Base-by-base conservation (phyloP, 2,329 filamentous ascomycete genomes). In the Bipolaris gigantea region DNA sequence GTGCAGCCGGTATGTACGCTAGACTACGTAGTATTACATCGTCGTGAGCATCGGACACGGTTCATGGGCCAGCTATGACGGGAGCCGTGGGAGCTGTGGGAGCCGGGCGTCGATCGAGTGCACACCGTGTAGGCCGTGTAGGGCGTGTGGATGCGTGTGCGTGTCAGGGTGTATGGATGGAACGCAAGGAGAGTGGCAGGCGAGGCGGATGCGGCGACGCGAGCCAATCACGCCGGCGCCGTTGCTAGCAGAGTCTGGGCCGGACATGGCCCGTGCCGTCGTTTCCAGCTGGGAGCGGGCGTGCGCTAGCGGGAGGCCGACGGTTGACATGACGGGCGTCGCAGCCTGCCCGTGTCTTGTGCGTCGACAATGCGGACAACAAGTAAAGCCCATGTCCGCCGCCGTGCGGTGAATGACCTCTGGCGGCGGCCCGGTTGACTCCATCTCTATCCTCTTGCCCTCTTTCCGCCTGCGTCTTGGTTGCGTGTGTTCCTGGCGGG, bases 251-350 rank as follows among this genome's bases (percentile, higher is more conserved):
- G 53, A 39, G 45, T 54, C 62, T 23, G 48, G 53, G 58, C 50
- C 27, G 27, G 27, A 30, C 27, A 11, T 55, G 55, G 57, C 36
- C 43, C 42, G 25, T 45, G 30, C 21, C 19, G 42, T 59, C 38
- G 59, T 53, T 62, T 62, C 53, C 35, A 35, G 34, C 44, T 36
- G n/a, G 35, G 39, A 39, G 36, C 36, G 46, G 50, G 45, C 38
- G 52, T 57, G 58, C 58, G 36, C 58, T 58, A 48, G 43, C 59
- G 59, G 55, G 49, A 56, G 47, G 57, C 57, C 53, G 56, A 59
- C 55, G 41, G 52, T 55, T 48, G 53, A 50, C 51, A 21, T 50
- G 56, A 54, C 61, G 56, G 55, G 52, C 51, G 46, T 55, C 45
- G 30, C 36, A 38, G 53, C 47, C 49, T 53, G 50, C 35, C n/a